Conservation (phyloP, 2,329 filamentous ascomycete species). For the Fonsecaea multimorphosa region DNA sequence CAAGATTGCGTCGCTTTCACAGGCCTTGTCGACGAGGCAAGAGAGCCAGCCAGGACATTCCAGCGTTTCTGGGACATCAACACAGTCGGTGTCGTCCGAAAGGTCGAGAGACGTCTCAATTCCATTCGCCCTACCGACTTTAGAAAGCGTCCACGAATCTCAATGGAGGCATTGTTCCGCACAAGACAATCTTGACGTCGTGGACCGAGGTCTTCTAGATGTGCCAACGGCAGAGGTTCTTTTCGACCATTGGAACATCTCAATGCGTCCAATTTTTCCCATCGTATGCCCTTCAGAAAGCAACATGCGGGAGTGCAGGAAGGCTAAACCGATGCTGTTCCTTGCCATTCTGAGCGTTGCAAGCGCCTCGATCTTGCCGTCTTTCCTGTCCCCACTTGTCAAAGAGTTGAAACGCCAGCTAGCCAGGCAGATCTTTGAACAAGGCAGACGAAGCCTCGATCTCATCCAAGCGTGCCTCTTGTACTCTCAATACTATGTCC, state of each 20-base stretch:
- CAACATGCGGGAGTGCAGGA: neutral
- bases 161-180: neutral
- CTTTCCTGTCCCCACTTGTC: constrained; percentile 13
- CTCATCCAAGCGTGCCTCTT: constrained; percentile 23
- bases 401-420: constrained; percentile 21
- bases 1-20: constrained; percentile 22
- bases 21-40: neutral
- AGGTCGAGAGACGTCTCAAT: neutral
- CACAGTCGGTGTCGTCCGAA: constrained; percentile 1
- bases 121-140: neutral
- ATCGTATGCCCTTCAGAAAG: neutral
- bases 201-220: constrained; percentile 20
- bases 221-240: constrained; percentile 21
- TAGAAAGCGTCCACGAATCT: too few relatives aligned
- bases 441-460: constrained; percentile 11
- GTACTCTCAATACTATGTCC: constrained; percentile 23
- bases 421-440: constrained; percentile 11
- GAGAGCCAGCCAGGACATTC: constrained; percentile 22
- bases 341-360: constrained; percentile 21
- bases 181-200: neutral
- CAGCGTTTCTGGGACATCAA: neutral
- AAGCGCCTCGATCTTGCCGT: constrained; percentile 22
- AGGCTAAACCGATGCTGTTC: constrained; percentile 9
- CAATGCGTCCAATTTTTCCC: constrained; percentile 21
- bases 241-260: constrained; percentile 17